Evolutionary conservation across 2,329 filamentous ascomycete genomes (phyloP), one percentile per base, ranked within the genome.

Genomic region (Zasmidium citrigriseum): DNA sequence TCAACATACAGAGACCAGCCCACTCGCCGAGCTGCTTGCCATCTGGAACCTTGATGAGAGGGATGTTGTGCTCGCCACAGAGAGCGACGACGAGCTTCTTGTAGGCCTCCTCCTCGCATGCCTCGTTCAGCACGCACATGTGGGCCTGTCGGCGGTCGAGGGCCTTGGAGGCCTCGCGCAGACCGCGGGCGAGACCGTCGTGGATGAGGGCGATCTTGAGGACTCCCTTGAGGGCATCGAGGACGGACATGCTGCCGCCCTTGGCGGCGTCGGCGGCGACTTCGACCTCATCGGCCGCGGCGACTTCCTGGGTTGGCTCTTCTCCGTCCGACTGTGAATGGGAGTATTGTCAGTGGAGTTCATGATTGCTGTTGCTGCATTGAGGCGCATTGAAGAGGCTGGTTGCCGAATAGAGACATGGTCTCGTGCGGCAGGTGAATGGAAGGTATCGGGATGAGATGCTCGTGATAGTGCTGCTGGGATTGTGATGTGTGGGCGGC

Each of bases 81-180:
- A 99, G 90, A 65, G 95, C 95, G 72, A 98, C 90, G 74, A 99
- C 93, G 70, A 99, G 88, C 90, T 99, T 99, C 92, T 99, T 99
- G 88, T 99, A 99, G 71, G 95, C 93, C 83, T 99, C 95, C 88
- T 99, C 95, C 86, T 99, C 95, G 86, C 95, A 99, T 71, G 90
- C 89, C 88, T 99, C 95, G 88, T 99, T 99, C 75, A 99, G 89
- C 72, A 99, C 95, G 81, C 95, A 99, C 93, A 99, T 98, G 86
- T 99, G 95, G 62, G 95, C 95, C 85, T 99, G 91, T 77, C 95
- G 92, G 77, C 95, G 89, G 83, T 99, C 95, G 76, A 99, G 91
- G 67, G 95, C 93, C 87, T 99, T 99, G 84, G 89, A 92, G 68
- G 95, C 95, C 84, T 99, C 95, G 73, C 95, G 93, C 75, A 99